Evolutionary conservation across 2,329 filamentous ascomycete genomes (phyloP).

Genomic region (Cercospora janseana): DNA sequence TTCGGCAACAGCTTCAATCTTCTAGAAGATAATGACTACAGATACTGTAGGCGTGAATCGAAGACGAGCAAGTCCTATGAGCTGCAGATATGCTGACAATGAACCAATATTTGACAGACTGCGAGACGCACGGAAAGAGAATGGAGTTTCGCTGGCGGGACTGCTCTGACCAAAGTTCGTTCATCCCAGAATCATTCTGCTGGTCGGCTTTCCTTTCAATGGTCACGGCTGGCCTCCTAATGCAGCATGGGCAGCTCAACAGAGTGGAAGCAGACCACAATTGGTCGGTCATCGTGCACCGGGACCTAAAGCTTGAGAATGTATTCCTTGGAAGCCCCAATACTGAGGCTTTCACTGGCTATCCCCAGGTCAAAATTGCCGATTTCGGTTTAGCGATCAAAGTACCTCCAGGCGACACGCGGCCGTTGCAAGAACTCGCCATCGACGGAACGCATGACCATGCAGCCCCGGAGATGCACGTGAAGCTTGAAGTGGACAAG

Average conservation of each 20-base stretch:
- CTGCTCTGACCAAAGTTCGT: background rate
- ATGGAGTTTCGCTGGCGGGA: background rate
- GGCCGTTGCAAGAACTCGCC: background rate
- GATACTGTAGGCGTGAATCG: background rate
- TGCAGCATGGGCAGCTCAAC: constrained; percentile 16
- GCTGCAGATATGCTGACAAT: background rate
- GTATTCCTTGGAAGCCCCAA: constrained; percentile 14
- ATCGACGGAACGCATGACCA: background rate
- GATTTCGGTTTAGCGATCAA: constrained; percentile 18
- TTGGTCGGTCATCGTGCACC: constrained; percentile 21
- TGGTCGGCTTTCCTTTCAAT: constrained; percentile 22
- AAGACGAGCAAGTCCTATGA: background rate
- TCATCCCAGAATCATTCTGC: constrained; percentile 20
- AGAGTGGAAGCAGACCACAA: background rate
- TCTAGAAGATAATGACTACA: background rate
- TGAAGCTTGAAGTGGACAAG: background rate
- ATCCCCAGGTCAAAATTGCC: constrained; percentile 19
- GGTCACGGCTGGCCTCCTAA: constrained; percentile 18
- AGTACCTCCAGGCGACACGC: background rate
- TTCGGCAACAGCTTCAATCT: background rate
- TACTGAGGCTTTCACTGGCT: constrained; percentile 3
- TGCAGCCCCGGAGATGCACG: constrained; percentile 1
- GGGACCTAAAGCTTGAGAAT: constrained; percentile 19
- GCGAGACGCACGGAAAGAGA: background rate
- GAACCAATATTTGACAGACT: background rate